A percentile compares a stretch with the other conserved stretches of the same genome.
phyloP scores from a whole-genome alignment of 1,284 basidiomycete species.

The Serendipita sp. region DNA sequence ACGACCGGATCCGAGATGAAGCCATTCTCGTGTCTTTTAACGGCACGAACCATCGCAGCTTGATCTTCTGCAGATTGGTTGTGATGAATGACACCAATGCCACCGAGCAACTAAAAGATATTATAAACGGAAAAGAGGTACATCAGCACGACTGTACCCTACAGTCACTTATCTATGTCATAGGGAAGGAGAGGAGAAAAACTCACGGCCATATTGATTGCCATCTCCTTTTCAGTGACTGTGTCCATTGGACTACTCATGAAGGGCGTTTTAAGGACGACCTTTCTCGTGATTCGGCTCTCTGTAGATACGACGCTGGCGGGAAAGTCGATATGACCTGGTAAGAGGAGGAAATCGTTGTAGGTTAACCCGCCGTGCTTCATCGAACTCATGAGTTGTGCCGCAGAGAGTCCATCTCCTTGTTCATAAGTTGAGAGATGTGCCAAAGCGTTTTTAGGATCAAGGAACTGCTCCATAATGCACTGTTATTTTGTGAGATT shows the following conservation, averaged over 20 bases:
- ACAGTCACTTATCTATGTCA: neutral
- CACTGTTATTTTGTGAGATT: too few species aligned
- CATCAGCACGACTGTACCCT: neutral
- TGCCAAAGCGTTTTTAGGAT: conserved; percentile 52
- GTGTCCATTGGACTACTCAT: conserved; percentile 99
- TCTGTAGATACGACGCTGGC: conserved; percentile 74
- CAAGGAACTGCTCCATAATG: conserved; percentile 25
- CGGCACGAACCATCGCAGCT: conserved; percentile 92
- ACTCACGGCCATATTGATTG: conserved; percentile 82
- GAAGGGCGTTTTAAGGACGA: conserved; percentile 89
- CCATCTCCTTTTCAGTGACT: conserved; percentile 96
- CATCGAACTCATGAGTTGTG: conserved; percentile 82
- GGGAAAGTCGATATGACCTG: conserved; percentile 94
- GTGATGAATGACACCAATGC: conserved; percentile 98
- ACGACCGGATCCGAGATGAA: conserved; percentile 95
- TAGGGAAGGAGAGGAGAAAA: neutral
- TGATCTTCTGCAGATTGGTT: conserved; percentile 83
- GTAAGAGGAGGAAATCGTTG: conserved; percentile 85
- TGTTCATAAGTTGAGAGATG: conserved; percentile 60
- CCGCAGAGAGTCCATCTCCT: conserved; percentile 76
- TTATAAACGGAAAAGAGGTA: neutral
- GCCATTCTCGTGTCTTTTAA: conserved; percentile 97
- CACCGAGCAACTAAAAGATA: conserved; percentile 72
- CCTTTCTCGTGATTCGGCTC: conserved; percentile 81
- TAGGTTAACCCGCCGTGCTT: conserved; percentile 91